Percentiles rank a stretch among this genome's conserved stretches.
Conservation (phyloP, 192 early-diverging fungal species). For the Neocallimastix lanati region DNA sequence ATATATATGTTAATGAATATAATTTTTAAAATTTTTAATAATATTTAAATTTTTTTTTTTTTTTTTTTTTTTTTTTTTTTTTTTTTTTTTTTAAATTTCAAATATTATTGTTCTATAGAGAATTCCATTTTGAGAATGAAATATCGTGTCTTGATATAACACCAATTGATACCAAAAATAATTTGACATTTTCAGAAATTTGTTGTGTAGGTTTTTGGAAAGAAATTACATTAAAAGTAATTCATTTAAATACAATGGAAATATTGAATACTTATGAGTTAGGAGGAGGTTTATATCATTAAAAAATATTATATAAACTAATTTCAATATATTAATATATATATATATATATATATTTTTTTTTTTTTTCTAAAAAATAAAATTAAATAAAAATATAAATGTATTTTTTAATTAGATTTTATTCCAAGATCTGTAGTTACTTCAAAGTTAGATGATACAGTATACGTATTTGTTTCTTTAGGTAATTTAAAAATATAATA, state of each 20-base stretch:
- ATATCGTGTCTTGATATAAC: constrained; percentile 58
- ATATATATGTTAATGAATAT: no score
- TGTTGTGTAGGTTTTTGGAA: constrained; percentile 61
- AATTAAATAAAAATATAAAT: no score
- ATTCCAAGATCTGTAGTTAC: constrained; percentile 11
- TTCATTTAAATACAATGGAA: constrained; percentile 34
- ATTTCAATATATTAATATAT: no score
- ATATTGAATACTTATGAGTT: constrained; percentile 20
- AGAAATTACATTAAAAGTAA: constrained; percentile 31
- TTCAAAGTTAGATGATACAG: constrained; percentile 34
- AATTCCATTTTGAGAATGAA: constrained; percentile 29
- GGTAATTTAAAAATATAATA: no score
- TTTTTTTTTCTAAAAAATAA: no score
- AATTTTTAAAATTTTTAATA: no score
- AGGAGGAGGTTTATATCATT: constrained; percentile 16
- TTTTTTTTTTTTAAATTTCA: no score
- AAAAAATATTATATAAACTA: no score
- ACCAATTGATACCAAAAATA: constrained; percentile 11
- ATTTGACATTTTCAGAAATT: constrained; percentile 10
- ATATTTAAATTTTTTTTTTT: no score
- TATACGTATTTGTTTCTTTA: constrained; percentile 57
- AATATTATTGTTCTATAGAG: background rate
- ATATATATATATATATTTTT: no score
- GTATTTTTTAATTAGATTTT: no score
- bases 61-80: no score